phyloP scores from a whole-genome alignment of 805 yeast genomes.

The Wickerhamiella sergipiensis region DNA sequence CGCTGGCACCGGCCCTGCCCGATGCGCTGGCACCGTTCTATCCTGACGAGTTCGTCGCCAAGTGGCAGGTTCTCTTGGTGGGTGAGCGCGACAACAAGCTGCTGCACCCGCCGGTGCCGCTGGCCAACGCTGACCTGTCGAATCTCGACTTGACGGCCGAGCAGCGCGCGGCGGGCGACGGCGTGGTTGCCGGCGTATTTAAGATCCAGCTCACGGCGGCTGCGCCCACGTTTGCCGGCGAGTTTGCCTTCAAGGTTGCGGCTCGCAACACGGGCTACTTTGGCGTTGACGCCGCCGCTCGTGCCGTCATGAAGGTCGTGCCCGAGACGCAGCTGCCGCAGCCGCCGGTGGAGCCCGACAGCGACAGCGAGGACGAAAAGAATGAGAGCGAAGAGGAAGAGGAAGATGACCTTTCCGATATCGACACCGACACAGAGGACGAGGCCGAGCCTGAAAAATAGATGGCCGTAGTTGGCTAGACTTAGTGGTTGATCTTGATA shows the following conservation, averaged over 20 bases:
- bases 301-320: conserved; percentile 52
- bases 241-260: conserved; percentile 52
- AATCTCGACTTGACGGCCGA: conserved; percentile 44
- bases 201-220: conserved; percentile 62
- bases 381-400: conserved; percentile 34
- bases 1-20: conserved; percentile 57
- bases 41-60: conserved; percentile 39
- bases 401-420: conserved; percentile 35
- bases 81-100: conserved; percentile 70
- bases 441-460: conserved; percentile 28
- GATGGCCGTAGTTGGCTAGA: too few species aligned
- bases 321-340: conserved; percentile 27
- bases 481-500: too few species aligned
- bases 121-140: conserved; percentile 39
- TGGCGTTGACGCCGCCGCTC: conserved; percentile 66
- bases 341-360: conserved; percentile 25
- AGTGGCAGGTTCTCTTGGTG: conserved; percentile 58
- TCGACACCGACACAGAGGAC: conserved; percentile 52
- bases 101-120: conserved; percentile 28
- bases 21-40: conserved; percentile 59
- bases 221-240: conserved; percentile 62
- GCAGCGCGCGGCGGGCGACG: conserved; percentile 28
- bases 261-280: conserved; percentile 66
- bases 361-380: conserved; percentile 22
- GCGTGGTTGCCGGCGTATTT: conserved; percentile 49